These are phyloP conservation scores for Mucor lusitanicus DNA, from an alignment of 371 early-diverging fungal genomes.

Conservation along the genomic window DNA sequence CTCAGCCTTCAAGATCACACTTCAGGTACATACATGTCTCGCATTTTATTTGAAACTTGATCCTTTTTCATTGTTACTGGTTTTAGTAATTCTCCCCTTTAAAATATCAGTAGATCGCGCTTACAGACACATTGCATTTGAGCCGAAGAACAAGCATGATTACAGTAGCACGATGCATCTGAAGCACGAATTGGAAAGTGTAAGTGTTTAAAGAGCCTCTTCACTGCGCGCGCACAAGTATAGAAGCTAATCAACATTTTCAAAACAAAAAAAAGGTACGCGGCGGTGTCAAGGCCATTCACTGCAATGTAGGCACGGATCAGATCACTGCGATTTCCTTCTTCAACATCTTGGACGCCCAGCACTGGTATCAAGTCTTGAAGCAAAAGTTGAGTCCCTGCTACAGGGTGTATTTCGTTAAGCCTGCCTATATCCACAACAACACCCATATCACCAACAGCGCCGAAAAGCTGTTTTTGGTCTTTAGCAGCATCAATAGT, in stretches of 20 bases:
- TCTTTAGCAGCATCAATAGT: neutral
- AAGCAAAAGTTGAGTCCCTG: neutral
- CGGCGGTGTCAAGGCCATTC: neutral
- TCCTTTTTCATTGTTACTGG: neutral
- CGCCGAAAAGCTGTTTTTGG: slow-evolving; percentile 3
- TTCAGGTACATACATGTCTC: neutral
- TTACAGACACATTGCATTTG: neutral
- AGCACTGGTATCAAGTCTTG: neutral
- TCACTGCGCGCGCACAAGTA: neutral
- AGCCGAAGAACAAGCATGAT: neutral
- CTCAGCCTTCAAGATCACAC: neutral
- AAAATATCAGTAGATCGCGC: neutral
- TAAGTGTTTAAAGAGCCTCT: neutral
- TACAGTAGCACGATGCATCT: neutral
- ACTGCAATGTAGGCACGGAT: neutral
- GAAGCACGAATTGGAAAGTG: neutral
- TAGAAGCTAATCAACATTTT: neutral
- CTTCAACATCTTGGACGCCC: slow-evolving; percentile 7
- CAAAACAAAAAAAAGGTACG: neutral
- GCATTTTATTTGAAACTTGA: neutral
- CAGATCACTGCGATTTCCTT: slow-evolving; percentile 13
- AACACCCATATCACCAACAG: neutral
- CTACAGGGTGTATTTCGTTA: neutral
- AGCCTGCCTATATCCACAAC: neutral
- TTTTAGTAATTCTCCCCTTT: neutral